Evolutionary conservation across 495 filamentous ascomycete genomes (phyloP).

Genomic region (Sporormia fimetaria): DNA sequence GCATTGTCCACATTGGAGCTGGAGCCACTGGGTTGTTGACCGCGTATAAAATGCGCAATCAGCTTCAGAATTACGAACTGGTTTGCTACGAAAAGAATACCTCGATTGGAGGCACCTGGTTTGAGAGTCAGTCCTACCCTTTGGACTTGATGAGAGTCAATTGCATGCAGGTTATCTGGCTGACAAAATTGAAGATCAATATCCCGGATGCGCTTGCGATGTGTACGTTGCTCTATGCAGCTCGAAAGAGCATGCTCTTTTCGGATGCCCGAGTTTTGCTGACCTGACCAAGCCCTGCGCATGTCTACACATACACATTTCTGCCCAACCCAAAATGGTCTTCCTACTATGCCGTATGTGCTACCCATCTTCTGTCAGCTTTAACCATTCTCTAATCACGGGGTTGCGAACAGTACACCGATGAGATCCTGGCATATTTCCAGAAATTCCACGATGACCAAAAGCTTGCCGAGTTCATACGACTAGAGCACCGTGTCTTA

Average conservation of each 20-base stretch:
- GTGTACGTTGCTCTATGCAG: not conserved
- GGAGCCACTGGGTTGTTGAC: not conserved
- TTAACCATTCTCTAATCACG: conserved; percentile 21
- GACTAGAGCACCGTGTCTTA: conserved; percentile 2
- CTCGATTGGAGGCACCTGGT: conserved; percentile 6
- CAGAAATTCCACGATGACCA: conserved; percentile 27
- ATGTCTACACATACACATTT: conserved; percentile 25
- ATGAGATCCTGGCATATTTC: too few species aligned
- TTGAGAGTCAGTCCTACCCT: too few species aligned
- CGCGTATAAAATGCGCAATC: not conserved
- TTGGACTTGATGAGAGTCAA: too few species aligned
- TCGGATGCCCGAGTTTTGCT: conserved; percentile 11
- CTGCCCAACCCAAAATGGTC: conserved; percentile 26
- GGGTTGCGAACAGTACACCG: too few species aligned
- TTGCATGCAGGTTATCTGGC: too few species aligned
- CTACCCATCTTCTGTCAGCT: too few species aligned
- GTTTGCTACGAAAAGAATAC: conserved; percentile 10
- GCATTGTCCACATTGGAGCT: conserved; percentile 3
- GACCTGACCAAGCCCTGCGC: too few species aligned
- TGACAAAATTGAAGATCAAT: too few species aligned
- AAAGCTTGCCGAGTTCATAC: conserved; percentile 3
- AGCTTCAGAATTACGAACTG: conserved; percentile 3
- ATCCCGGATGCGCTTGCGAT: conserved; percentile 2
- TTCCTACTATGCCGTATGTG: conserved; percentile 9
- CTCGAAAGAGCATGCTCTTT: not conserved